Evolutionary conservation across 2,329 filamentous ascomycete genomes (phyloP).

Genomic region (Talaromyces sp.): DNA sequence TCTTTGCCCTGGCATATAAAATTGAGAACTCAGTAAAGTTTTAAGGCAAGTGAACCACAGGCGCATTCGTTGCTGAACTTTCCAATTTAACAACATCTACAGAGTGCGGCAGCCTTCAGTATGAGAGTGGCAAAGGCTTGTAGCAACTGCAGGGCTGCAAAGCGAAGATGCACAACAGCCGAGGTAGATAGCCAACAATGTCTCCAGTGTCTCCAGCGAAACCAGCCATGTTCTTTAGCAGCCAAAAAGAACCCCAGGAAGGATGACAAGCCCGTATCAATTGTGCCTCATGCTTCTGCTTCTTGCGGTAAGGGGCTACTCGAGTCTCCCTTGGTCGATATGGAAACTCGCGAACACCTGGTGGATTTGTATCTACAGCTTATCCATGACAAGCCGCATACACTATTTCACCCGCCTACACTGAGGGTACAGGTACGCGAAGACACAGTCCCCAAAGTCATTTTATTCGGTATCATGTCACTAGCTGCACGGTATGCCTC

Average conservation of each 20-base stretch:
- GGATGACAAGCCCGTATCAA: background rate
- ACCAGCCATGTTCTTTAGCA: slow-evolving; percentile 6
- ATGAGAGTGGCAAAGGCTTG: slow-evolving; percentile 12
- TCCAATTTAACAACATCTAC: background rate
- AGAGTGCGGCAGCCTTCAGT: background rate
- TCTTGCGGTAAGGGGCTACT: background rate
- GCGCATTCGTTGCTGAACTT: background rate
- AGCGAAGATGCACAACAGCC: slow-evolving; percentile 9
- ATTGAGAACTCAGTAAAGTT: background rate
- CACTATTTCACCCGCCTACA: slow-evolving; percentile 10
- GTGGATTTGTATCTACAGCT: slow-evolving; percentile 10
- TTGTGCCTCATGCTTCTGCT: background rate
- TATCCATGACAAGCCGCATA: slow-evolving; percentile 14
- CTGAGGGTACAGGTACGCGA: slow-evolving; percentile 4
- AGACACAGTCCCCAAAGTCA: background rate
- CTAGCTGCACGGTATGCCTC: background rate
- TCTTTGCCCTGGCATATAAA: background rate
- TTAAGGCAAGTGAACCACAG: background rate
- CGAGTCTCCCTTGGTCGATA: background rate
- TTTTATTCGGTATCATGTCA: background rate
- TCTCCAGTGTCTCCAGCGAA: slow-evolving; percentile 2
- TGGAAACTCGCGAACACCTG: slow-evolving; percentile 2
- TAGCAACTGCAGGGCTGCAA: slow-evolving; percentile 7
- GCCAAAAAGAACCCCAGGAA: background rate
- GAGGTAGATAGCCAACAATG: background rate